phyloP scores from a whole-genome alignment of 2,329 filamentous ascomycete species.

The Colletotrichum kahawae region DNA sequence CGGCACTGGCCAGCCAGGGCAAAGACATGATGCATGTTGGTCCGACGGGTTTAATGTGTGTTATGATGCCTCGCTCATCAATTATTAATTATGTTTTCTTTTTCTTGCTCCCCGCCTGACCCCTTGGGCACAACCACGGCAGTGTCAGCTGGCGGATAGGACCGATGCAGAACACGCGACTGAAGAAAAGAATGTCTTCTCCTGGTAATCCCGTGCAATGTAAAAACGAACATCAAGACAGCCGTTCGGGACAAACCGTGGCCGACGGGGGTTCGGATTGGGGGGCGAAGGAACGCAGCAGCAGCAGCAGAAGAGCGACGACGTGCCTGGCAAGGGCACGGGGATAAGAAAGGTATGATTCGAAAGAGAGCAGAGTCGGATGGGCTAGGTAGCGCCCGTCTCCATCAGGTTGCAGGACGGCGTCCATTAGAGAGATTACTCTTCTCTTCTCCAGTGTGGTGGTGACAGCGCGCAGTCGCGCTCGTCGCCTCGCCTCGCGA shows the following conservation, averaged over 20 bases:
- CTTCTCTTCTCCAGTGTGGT: neutral
- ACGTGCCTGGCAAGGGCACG: neutral
- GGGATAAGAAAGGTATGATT: neutral
- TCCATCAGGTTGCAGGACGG: neutral
- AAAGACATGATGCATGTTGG: slow-evolving; percentile 9
- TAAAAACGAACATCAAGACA: neutral
- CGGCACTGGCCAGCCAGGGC: slow-evolving; percentile 4
- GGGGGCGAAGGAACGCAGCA: slow-evolving; percentile 4
- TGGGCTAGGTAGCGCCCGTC: neutral
- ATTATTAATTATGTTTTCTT: neutral
- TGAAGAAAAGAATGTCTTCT: neutral
- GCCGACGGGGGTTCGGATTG: neutral
- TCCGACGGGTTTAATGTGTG: neutral
- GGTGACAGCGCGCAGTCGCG: neutral
- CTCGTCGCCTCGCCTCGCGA: neutral
- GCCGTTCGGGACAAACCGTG: neutral
- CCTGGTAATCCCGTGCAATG: neutral
- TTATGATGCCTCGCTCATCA: neutral
- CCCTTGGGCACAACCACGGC: slow-evolving; percentile 1
- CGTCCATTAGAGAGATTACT: slow-evolving; percentile 9
- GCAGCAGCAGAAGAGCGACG: neutral
- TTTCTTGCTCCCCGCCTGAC: neutral
- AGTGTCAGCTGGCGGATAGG: neutral
- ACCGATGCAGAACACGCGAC: neutral
- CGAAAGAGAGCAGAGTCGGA: neutral